Base-by-base conservation (phyloP, 805 yeast species). In the Wickerhamomyces chaumierensis region DNA sequence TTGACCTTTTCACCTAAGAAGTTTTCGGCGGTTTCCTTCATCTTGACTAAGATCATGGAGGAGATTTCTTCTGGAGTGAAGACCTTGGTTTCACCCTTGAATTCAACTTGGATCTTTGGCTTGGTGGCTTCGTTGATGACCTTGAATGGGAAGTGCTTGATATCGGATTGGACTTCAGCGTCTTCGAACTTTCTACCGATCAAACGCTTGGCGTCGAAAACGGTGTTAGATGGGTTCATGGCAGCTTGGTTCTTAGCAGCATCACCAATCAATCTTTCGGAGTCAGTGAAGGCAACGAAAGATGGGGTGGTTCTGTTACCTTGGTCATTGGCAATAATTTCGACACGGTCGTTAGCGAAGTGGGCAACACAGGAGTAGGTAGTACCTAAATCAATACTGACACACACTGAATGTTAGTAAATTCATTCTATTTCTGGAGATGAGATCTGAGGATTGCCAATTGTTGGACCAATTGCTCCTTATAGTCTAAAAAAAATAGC, bases 231-330 rank as follows among this genome's bases (percentile, higher is more conserved):
- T 47, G 94, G 95, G 71, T 87, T 87, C 62, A 87, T 76, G 18
- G 41, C 41, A 19, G 41, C 41, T 39, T 38, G 31, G 38, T 38
- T n/a, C n/a, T n/a, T n/a, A n/a, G n/a, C n/a, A n/a, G n/a, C n/a
- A n/a, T n/a, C n/a, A n/a, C n/a, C n/a, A 36, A 56, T 62, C 63
- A 68, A 73, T 62, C 66, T 78, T 71, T 87, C 96, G 39, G 82
- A 75, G 52, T 81, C 90, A 39, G 94, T 84, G 71, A 87, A 87
- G 32, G 95, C 95, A 41, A 88, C 96, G 61, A 81, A 88, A 25
- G 96, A 88, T 42, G 96, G 96, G 41, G 96, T 88, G 43, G 88
- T 87, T 75, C 96, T 85, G 77, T 87, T 87, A 78, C 96, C 96
- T 73, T 87, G 96, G 65, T 88, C 96, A 63, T 87, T 87, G 57